Evolutionary conservation across 352 stramenopile genomes (phyloP).

Genomic region (Globisporangium acanthophoron): DNA sequence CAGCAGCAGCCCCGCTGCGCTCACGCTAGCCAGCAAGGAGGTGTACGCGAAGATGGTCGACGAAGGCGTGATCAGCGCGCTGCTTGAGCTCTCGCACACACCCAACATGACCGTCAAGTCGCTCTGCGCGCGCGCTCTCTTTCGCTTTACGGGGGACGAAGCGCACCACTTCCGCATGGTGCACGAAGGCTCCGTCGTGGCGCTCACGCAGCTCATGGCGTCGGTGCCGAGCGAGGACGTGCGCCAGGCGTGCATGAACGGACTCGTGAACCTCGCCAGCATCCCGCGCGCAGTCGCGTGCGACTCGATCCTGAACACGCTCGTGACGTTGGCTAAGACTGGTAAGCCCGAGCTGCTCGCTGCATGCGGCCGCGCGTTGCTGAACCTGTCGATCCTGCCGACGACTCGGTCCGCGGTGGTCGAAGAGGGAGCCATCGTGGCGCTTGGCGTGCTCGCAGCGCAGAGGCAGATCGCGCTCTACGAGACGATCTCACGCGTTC

Average conservation of each 20-base stretch:
- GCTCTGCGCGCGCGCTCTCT: conserved; percentile 57
- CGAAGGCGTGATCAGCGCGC: conserved; percentile 42
- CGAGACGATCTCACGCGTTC: conserved; percentile 39
- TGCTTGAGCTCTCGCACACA: conserved; percentile 69
- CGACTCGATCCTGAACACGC: conserved; percentile 52
- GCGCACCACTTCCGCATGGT: conserved; percentile 74
- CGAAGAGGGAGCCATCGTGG: conserved; percentile 62
- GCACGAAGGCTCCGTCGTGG: conserved; percentile 63
- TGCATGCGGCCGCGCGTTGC: conserved; percentile 47
- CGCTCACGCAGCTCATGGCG: conserved; percentile 63
- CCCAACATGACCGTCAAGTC: conserved; percentile 57
- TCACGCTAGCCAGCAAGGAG: conserved; percentile 33
- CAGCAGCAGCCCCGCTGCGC: conserved; percentile 2
- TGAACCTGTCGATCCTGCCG: conserved; percentile 78
- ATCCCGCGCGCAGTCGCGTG: conserved; percentile 70
- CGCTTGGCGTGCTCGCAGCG: conserved; percentile 39
- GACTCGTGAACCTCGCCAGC: conserved; percentile 65
- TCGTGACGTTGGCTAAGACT: conserved; percentile 36
- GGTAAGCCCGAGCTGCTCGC: conserved; percentile 20
- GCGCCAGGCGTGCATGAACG: conserved; percentile 52
- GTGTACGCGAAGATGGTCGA: conserved; percentile 73
- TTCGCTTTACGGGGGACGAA: conserved; percentile 74
- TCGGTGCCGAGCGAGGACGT: conserved; percentile 42
- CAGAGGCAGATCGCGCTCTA: conserved; percentile 33
- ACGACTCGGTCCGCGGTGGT: conserved; percentile 68